Conservation (phyloP, 805 yeast genomes). For the Hanseniaspora opuntiae region DNA sequence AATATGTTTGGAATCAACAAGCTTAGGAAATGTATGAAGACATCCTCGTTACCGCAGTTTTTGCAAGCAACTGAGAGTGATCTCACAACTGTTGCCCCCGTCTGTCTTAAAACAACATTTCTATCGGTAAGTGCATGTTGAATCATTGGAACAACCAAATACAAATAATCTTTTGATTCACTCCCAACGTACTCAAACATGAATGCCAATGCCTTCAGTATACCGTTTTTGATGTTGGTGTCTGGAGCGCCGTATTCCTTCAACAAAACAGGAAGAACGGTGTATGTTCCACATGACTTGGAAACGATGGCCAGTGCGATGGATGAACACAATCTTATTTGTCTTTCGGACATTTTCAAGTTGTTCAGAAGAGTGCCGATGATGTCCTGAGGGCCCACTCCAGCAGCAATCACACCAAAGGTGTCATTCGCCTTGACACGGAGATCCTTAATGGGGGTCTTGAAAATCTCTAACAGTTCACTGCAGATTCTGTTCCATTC, state of each 20-base stretch:
- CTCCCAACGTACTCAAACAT: slow-evolving; percentile 85
- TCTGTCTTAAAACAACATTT: slow-evolving; percentile 87
- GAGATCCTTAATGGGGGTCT: slow-evolving; percentile 62
- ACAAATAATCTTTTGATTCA: slow-evolving; percentile 65
- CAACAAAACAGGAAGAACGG: slow-evolving; percentile 88
- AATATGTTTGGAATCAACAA: slow-evolving; percentile 75
- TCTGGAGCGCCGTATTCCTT: slow-evolving; percentile 90
- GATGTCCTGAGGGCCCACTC: slow-evolving; percentile 93
- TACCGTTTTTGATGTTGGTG: slow-evolving; percentile 87
- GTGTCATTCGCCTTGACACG: slow-evolving; percentile 78
- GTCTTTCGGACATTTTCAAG: slow-evolving; percentile 86
- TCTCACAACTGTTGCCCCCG: slow-evolving; percentile 76
- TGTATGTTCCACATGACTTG: slow-evolving; percentile 80
- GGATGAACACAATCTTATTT: slow-evolving; percentile 89
- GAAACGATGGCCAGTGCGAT: slow-evolving; percentile 97
- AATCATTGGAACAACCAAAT: slow-evolving; percentile 61
- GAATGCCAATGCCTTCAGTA: slow-evolving; percentile 76
- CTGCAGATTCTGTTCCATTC: slow-evolving; percentile 97
- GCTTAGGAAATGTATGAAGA: slow-evolving; percentile 71
- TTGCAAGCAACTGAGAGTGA: slow-evolving; percentile 69
- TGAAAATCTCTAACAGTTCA: slow-evolving; percentile 77
- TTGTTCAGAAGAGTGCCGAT: slow-evolving; percentile 71
- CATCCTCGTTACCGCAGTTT: slow-evolving; percentile 67
- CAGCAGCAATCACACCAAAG: slow-evolving; percentile 79
- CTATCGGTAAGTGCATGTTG: slow-evolving; percentile 85